Percentiles rank a stretch among this genome's conserved stretches.
Evolutionary conservation across 2,329 filamentous ascomycete species (phyloP).

Genomic region (Alternaria metachromatica): DNA sequence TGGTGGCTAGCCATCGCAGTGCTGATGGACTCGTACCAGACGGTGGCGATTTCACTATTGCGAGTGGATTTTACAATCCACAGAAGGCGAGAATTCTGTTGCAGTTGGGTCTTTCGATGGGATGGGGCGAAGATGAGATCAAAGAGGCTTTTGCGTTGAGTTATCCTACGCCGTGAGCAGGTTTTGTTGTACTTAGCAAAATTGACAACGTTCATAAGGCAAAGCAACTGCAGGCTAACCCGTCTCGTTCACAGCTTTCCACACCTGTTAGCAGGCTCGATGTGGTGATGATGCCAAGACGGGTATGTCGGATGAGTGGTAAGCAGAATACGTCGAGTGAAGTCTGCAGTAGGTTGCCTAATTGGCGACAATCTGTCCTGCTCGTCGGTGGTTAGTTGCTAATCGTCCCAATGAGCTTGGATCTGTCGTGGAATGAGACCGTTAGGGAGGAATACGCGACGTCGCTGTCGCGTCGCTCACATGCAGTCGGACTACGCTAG

Average conservation of each 20-base stretch:
- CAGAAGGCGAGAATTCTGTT: constrained; percentile 63
- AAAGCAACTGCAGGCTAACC: neutral
- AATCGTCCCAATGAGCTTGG: neutral
- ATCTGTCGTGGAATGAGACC: neutral
- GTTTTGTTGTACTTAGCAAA: neutral
- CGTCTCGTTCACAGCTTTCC: neutral
- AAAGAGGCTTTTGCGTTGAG: constrained; percentile 41
- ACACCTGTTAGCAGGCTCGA: neutral
- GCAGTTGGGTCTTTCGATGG: constrained; percentile 45
- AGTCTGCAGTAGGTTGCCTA: neutral
- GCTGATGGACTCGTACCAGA: constrained; percentile 60
- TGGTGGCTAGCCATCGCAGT: constrained; percentile 61
- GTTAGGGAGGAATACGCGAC: neutral
- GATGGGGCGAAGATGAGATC: constrained; percentile 54
- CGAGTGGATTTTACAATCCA: constrained; percentile 62
- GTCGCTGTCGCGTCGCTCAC: neutral
- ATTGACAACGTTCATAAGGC: neutral
- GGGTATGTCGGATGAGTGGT: neutral
- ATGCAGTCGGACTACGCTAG: neutral
- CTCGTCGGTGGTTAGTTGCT: neutral
- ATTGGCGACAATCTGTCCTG: neutral
- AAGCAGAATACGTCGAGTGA: neutral
- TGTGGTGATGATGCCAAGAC: neutral
- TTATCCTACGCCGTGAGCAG: constrained; percentile 29
- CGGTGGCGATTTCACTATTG: constrained; percentile 45